Percentiles rank a stretch among this genome's conserved stretches.
These are phyloP conservation scores for Raffaelea ambrosiae DNA, from an alignment of 2,329 filamentous ascomycete species.

Conservation along the genomic window DNA sequence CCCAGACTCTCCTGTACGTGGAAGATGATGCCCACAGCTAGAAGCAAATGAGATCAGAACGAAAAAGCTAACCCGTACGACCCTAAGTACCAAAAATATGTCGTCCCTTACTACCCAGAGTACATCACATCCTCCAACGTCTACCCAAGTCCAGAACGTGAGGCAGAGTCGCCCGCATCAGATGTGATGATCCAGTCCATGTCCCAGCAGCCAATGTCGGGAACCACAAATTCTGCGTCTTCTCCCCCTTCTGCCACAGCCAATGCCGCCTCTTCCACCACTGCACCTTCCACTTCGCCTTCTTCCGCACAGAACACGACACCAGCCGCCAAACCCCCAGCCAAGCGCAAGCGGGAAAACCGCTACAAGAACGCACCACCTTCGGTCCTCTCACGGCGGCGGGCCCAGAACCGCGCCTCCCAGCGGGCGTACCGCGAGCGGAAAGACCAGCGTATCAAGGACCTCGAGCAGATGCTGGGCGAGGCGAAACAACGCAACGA, in stretches of 20 bases:
- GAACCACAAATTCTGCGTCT: background rate
- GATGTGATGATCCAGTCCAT: background rate
- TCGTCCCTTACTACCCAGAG: slow-evolving; percentile 20
- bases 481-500: slow-evolving; percentile 47
- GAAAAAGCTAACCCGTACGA: too few relatives aligned
- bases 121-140: slow-evolving; percentile 15
- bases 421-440: slow-evolving; percentile 54
- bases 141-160: slow-evolving; percentile 25
- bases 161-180: slow-evolving; percentile 14
- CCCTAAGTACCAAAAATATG: slow-evolving; percentile 19
- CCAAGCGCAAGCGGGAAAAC: slow-evolving; percentile 42
- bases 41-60: too few relatives aligned
- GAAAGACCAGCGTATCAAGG: slow-evolving; percentile 57
- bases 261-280: background rate
- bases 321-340: slow-evolving; percentile 23
- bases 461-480: slow-evolving; percentile 48
- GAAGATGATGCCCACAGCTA: too few relatives aligned
- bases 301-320: background rate
- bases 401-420: slow-evolving; percentile 53
- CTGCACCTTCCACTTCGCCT: background rate
- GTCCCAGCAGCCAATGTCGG: too few relatives aligned
- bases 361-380: slow-evolving; percentile 44
- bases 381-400: slow-evolving; percentile 42
- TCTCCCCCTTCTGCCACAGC: slow-evolving; percentile 6
- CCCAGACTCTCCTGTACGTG: slow-evolving; percentile 26